phyloP scores from a whole-genome alignment of 1,284 basidiomycete species.

The Melampsora americana region DNA sequence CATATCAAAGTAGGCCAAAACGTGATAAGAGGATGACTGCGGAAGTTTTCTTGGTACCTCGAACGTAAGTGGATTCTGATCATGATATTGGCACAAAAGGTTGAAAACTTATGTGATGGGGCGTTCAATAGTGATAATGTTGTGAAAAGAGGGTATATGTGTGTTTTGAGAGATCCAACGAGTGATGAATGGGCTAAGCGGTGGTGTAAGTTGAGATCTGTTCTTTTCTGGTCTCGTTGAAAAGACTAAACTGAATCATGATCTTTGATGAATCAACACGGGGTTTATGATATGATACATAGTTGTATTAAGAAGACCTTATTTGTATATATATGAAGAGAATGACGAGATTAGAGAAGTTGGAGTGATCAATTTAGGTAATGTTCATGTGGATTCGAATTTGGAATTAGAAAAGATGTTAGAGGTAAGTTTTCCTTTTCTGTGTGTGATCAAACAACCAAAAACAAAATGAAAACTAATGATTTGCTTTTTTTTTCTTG shows the following conservation, averaged over 20 bases:
- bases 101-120: too few species aligned
- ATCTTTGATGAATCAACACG: too few species aligned
- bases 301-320: constrained; percentile 61
- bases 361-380: constrained; percentile 75
- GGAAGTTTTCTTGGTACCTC: neutral
- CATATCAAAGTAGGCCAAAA: neutral
- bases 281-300: too few species aligned
- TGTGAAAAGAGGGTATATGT: constrained; percentile 33
- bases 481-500: neutral
- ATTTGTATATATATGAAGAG: constrained; percentile 78
- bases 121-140: constrained; percentile 32
- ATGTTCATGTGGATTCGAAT: constrained; percentile 79
- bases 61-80: neutral
- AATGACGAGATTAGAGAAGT: constrained; percentile 78
- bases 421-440: constrained; percentile 63
- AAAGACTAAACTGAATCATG: too few species aligned
- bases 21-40: neutral
- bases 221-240: too few species aligned
- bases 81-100: neutral
- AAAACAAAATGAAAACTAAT: neutral
- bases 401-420: constrained; percentile 80
- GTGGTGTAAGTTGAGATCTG: constrained; percentile 55
- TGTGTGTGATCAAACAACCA: constrained; percentile 2
- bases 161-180: constrained; percentile 41
- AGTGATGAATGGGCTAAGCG: constrained; percentile 43